A percentile compares a stretch with the other conserved stretches of the same genome.
phyloP scores from a whole-genome alignment of 192 early-diverging fungal genomes.

The Coemansia guatemalensis region DNA sequence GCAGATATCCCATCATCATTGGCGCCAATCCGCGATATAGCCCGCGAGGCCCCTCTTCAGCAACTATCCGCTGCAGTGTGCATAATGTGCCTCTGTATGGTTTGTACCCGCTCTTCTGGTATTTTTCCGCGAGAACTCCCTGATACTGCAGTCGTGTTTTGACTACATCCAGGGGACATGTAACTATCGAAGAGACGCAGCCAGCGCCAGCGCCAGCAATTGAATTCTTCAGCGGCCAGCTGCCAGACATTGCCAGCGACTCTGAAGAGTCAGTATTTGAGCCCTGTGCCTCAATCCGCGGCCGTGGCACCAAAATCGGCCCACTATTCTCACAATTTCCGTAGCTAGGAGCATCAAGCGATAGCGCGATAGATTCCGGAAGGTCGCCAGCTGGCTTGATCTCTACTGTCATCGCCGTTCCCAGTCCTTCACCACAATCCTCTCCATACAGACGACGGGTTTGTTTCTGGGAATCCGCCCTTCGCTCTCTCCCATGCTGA shows the following conservation, averaged over 20 bases:
- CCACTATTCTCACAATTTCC: not conserved
- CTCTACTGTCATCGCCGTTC: conserved; percentile 24
- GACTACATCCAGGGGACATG: conserved; percentile 91
- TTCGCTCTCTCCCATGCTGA: conserved; percentile 25
- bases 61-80: conserved; percentile 70
- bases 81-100: conserved; percentile 55
- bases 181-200: conserved; percentile 76
- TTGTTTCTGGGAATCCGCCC: not conserved
- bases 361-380: conserved; percentile 22
- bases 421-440: not conserved
- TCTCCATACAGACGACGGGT: not conserved
- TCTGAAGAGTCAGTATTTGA: not conserved
- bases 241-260: not conserved
- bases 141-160: conserved; percentile 95
- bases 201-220: conserved; percentile 83
- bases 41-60: conserved; percentile 82
- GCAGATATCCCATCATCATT: conserved; percentile 86
- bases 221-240: conserved; percentile 63
- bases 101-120: conserved; percentile 20
- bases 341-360: not conserved
- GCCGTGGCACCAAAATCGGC: not conserved
- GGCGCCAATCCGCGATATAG: conserved; percentile 87
- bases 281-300: not conserved
- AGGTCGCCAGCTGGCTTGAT: conserved; percentile 26
- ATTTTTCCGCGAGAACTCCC: conserved; percentile 32